Percentiles rank a stretch among this genome's conserved stretches.
phyloP scores from a whole-genome alignment of 805 yeast genomes.

The Peterozyma xylosa region DNA sequence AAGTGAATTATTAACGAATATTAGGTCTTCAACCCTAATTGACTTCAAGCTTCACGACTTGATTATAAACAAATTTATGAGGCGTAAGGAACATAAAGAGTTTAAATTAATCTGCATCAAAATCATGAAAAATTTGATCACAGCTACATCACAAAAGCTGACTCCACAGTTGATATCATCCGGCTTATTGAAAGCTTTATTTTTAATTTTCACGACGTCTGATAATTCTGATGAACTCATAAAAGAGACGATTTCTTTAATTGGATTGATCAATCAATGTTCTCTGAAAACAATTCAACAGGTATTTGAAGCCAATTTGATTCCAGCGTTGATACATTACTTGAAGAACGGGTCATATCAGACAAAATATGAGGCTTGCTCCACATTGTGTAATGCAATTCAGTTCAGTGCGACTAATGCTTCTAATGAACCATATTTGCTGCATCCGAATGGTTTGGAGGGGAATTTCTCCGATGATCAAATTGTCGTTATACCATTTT shows the following conservation, averaged over 20 bases:
- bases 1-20: constrained; percentile 6
- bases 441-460: too few relatives aligned
- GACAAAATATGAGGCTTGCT: constrained; percentile 4
- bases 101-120: constrained; percentile 3
- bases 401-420: constrained; percentile 3
- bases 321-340: constrained; percentile 8
- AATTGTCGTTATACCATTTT: constrained; percentile 5
- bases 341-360: constrained; percentile 1
- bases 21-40: constrained; percentile 1
- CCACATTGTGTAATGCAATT: constrained; percentile 8
- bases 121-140: constrained; percentile 8
- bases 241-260: constrained; percentile 5
- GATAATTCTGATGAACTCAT: constrained; percentile 3
- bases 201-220: constrained; percentile 4
- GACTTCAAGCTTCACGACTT: constrained; percentile 7
- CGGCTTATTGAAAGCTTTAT: constrained; percentile 3
- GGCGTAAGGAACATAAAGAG: not conserved
- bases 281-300: constrained; percentile 5
- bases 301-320: constrained; percentile 5
- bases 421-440: not conserved
- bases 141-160: constrained; percentile 6
- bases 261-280: constrained; percentile 5
- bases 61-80: constrained; percentile 5
- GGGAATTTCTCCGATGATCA: too few relatives aligned
- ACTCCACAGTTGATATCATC: constrained; percentile 1